phyloP scores from a whole-genome alignment of 1,139 yeast species.

The Lodderomyces elongisporus region DNA sequence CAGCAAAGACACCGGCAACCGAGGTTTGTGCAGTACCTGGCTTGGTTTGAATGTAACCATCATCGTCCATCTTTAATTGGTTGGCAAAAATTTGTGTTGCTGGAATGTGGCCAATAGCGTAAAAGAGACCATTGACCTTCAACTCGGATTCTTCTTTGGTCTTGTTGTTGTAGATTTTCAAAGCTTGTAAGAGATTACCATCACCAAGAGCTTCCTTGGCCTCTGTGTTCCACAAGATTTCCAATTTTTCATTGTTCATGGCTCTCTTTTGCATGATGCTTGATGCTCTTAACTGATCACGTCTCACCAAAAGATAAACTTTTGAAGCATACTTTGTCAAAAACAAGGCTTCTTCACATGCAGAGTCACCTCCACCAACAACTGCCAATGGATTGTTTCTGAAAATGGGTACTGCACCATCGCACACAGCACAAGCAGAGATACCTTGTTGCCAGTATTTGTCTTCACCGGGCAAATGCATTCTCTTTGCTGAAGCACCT shows the following conservation, averaged over 20 bases:
- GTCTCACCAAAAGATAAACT: slow-evolving; percentile 88
- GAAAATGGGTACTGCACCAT: slow-evolving; percentile 98
- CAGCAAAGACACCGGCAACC: slow-evolving; percentile 92
- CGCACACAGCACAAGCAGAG: slow-evolving; percentile 99
- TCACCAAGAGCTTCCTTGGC: slow-evolving; percentile 89
- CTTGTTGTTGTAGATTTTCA: slow-evolving; percentile 64
- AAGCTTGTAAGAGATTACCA: slow-evolving; percentile 64
- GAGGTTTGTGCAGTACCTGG: slow-evolving; percentile 89
- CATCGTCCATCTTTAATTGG: slow-evolving; percentile 79
- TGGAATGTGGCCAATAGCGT: slow-evolving; percentile 97
- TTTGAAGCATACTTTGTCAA: slow-evolving; percentile 95
- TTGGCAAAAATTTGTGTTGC: slow-evolving; percentile 74
- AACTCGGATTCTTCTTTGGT: slow-evolving; percentile 66
- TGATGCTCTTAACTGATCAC: slow-evolving; percentile 90
- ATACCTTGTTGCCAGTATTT: slow-evolving; percentile 98
- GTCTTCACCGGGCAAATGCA: slow-evolving; percentile 93
- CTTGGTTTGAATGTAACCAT: slow-evolving; percentile 79
- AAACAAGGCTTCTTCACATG: slow-evolving; percentile 97
- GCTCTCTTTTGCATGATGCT: slow-evolving; percentile 95
- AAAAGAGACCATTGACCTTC: slow-evolving; percentile 86
- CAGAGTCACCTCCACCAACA: slow-evolving; percentile 98
- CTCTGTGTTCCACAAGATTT: slow-evolving; percentile 82
- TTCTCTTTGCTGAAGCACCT: slow-evolving; percentile 96
- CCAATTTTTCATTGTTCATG: slow-evolving; percentile 76
- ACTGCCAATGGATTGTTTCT: slow-evolving; percentile 97